Evolutionary conservation across 148 eudicot species (phyloP).

Genomic region (Camellia sinensis): DNA sequence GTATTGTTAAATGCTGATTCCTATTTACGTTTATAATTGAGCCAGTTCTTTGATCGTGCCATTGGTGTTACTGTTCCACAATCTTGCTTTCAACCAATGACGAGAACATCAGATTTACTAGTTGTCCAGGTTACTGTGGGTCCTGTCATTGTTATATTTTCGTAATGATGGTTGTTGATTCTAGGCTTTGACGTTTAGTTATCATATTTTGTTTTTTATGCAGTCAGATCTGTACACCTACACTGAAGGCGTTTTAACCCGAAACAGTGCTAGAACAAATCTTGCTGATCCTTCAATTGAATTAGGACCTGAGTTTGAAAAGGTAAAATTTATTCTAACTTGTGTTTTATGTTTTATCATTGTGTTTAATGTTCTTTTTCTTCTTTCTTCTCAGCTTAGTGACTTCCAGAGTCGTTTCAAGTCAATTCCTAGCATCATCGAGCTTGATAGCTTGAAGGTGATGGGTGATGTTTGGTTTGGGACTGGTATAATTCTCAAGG

Average conservation of each 20-base stretch:
- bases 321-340: conserved; percentile 22
- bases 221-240: conserved; percentile 51
- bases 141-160: conserved; percentile 4
- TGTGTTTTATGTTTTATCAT: neutral
- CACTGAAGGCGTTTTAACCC: conserved; percentile 25
- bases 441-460: conserved; percentile 48
- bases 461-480: conserved; percentile 67
- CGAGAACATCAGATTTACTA: conserved; percentile 43
- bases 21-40: conserved; percentile 11
- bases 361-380: neutral
- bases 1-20: conserved; percentile 16
- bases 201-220: conserved; percentile 19
- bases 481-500: conserved; percentile 46
- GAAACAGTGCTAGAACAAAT: conserved; percentile 38
- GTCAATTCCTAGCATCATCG: conserved; percentile 50
- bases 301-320: conserved; percentile 48
- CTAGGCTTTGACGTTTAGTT: neutral
- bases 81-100: conserved; percentile 37
- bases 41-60: conserved; percentile 32
- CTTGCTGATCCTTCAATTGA: conserved; percentile 41
- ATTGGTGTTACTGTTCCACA: conserved; percentile 36
- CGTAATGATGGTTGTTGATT: neutral
- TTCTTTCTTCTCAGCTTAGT: conserved; percentile 31
- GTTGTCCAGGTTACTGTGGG: conserved; percentile 36
- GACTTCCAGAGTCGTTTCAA: conserved; percentile 44